These are phyloP conservation scores for Scleroderma bovista DNA, from an alignment of 768 basidiomycete species.

Conservation along the genomic window DNA sequence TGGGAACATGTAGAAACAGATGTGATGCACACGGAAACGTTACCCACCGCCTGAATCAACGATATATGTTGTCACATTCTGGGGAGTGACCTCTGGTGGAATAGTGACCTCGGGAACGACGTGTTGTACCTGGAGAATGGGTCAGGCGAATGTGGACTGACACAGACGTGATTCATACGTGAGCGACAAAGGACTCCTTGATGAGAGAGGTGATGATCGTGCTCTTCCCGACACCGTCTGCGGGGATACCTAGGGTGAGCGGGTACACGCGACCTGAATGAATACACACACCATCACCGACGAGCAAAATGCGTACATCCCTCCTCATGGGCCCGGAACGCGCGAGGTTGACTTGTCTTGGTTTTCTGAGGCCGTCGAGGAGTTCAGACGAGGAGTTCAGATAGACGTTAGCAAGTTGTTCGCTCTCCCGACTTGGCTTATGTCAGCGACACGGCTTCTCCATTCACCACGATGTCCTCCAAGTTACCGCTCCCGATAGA, in stretches of 20 bases:
- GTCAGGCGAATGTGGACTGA: constrained; percentile 3
- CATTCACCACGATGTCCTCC: neutral
- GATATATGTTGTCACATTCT: constrained; percentile 97
- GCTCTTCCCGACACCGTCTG: constrained; percentile 97
- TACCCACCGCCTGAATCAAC: constrained; percentile 91
- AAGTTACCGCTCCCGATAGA: constrained; percentile 43
- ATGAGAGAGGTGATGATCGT: constrained; percentile 96
- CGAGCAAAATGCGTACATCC: constrained; percentile 91
- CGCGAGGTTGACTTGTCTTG: neutral
- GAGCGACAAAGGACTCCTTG: constrained; percentile 89
- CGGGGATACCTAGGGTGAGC: constrained; percentile 3
- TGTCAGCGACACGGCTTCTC: neutral
- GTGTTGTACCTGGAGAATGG: constrained; percentile 70
- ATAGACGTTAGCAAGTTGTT: no score
- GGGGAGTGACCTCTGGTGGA: constrained; percentile 94
- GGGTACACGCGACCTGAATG: constrained; percentile 5
- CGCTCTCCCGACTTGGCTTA: neutral
- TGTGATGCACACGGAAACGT: neutral
- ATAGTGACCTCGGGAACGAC: constrained; percentile 97
- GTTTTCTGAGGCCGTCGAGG: neutral
- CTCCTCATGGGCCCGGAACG: constrained; percentile 56
- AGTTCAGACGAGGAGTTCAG: no score
- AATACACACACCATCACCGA: constrained; percentile 75
- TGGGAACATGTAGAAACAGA: constrained; percentile 27
- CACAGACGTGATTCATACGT: constrained; percentile 42